Conservation (phyloP, 228 moss, liverwort and hornwort species). For the Sphagnum fallax region DNA sequence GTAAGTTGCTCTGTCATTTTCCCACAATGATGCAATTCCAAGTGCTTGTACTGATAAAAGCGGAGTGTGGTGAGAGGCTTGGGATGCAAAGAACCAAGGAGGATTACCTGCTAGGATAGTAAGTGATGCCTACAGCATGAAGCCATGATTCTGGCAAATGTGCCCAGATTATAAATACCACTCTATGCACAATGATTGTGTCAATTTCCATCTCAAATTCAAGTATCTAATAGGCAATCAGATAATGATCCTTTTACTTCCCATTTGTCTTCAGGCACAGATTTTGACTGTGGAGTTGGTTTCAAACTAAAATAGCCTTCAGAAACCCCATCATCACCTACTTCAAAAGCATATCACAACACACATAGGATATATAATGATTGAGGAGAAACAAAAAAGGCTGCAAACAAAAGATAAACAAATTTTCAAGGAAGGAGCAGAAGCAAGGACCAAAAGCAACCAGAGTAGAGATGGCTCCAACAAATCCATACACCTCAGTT, state of each 20-base stretch:
- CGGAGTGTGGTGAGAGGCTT: background rate
- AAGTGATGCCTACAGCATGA: constrained; percentile 77
- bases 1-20: background rate
- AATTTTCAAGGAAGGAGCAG: background rate
- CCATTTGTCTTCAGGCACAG: background rate
- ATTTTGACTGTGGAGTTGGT: background rate
- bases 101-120: constrained; percentile 70
- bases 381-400: no score
- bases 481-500: constrained; percentile 94
- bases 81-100: background rate
- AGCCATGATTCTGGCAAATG: constrained; percentile 88
- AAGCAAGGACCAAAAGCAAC: constrained; percentile 51
- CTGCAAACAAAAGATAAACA: constrained; percentile 1
- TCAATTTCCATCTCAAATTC: background rate
- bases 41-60: no score
- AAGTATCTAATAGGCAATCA: background rate
- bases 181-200: constrained; percentile 9
- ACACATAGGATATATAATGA: background rate
- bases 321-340: background rate
- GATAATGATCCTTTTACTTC: background rate
- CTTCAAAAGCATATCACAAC: background rate
- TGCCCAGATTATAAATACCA: constrained; percentile 78
- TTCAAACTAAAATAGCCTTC: background rate
- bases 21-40: background rate
- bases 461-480: constrained; percentile 78